Evolutionary conservation across 2,329 filamentous ascomycete species (phyloP).

Genomic region (Talaromyces pinophilus): DNA sequence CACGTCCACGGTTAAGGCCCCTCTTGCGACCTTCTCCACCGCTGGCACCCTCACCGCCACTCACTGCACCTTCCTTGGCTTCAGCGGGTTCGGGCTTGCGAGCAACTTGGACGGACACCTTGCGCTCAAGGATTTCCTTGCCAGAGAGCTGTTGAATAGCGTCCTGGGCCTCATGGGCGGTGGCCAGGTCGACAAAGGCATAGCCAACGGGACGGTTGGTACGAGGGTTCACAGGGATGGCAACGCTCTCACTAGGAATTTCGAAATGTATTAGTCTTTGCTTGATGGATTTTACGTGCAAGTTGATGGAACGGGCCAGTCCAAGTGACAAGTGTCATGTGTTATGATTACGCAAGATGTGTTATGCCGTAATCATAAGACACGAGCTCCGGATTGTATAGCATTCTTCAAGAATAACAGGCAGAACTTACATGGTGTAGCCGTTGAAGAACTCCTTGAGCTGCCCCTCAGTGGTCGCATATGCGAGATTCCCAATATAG

Average conservation of each 20-base stretch:
- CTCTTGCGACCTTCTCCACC: slow-evolving; percentile 65
- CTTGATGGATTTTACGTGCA: neutral
- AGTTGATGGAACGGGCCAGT: slow-evolving; percentile 1
- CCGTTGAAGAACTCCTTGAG: slow-evolving; percentile 99
- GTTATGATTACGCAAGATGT: neutral
- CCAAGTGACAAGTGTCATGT: neutral
- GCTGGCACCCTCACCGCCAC: slow-evolving; percentile 71
- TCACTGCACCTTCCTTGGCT: slow-evolving; percentile 73
- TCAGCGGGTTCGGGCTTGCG: slow-evolving; percentile 89
- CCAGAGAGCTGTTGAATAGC: slow-evolving; percentile 94
- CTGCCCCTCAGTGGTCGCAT: slow-evolving; percentile 99
- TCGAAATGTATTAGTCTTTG: neutral
- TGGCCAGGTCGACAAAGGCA: slow-evolving; percentile 97
- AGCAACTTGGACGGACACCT: slow-evolving; percentile 97
- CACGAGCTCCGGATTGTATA: neutral
- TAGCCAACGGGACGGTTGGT: slow-evolving; percentile 98
- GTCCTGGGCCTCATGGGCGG: slow-evolving; percentile 89
- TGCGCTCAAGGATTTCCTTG: slow-evolving; percentile 96
- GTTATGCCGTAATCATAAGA: neutral
- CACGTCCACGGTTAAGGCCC: slow-evolving; percentile 60
- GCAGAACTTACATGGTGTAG: slow-evolving; percentile 90
- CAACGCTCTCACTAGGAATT: slow-evolving; percentile 86
- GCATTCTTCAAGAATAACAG: neutral
- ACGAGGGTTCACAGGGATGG: slow-evolving; percentile 98
- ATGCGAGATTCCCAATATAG: slow-evolving; percentile 99